Conservation (phyloP, 306 rosid species). For the Ceratonia siliqua region DNA sequence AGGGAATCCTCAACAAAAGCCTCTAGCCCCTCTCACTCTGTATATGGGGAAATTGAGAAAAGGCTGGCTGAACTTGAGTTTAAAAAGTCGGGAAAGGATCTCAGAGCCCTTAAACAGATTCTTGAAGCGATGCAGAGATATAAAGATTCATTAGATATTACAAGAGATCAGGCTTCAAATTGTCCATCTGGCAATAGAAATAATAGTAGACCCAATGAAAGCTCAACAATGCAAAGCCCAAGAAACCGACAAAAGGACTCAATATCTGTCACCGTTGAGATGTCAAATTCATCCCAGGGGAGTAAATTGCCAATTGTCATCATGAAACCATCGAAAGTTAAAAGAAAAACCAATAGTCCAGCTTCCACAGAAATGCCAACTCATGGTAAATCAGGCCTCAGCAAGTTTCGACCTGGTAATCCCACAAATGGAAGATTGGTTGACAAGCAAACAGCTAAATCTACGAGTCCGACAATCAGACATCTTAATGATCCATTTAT, state of each 20-base stretch:
- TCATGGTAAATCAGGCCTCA: constrained; percentile 40
- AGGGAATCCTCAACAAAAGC: constrained; percentile 48
- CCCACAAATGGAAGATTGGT: constrained; percentile 49
- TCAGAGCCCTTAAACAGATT: constrained; percentile 90
- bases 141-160: constrained; percentile 41
- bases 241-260: constrained; percentile 35
- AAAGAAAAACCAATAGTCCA: constrained; percentile 42
- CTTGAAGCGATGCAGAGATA: constrained; percentile 88
- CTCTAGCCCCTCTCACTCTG: constrained; percentile 53
- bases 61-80: constrained; percentile 82
- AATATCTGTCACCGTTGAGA: constrained; percentile 31
- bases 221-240: constrained; percentile 49
- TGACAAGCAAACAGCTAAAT: constrained; percentile 41
- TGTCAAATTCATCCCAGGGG: constrained; percentile 37
- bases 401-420: constrained; percentile 29
- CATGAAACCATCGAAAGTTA: constrained; percentile 60
- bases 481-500: constrained; percentile 35
- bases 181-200: constrained; percentile 41
- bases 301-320: constrained; percentile 54
- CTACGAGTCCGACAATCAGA: constrained; percentile 39
- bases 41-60: constrained; percentile 87
- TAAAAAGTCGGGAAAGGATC: constrained; percentile 91
- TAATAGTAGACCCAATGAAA: constrained; percentile 35
- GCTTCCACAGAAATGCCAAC: constrained; percentile 33
- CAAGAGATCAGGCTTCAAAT: constrained; percentile 59